These are phyloP conservation scores for Botrytis fragariae DNA, from an alignment of 2,329 filamentous ascomycete genomes.

Conservation along the genomic window DNA sequence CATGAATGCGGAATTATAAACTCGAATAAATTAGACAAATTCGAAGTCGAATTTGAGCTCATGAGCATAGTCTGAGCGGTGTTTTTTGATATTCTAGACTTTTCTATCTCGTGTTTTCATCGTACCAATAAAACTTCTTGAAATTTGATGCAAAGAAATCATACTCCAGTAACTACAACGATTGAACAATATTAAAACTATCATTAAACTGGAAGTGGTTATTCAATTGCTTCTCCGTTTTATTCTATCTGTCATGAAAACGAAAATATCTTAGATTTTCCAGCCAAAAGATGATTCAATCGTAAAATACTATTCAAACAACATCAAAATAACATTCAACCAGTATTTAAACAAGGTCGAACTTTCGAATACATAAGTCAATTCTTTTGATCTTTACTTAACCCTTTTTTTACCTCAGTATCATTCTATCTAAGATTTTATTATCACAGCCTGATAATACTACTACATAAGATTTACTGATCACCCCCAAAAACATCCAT, in stretches of 20 bases:
- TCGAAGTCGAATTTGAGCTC: too few relatives aligned
- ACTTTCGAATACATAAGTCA: background rate
- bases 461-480: background rate
- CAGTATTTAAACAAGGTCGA: background rate
- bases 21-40: too few relatives aligned
- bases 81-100: too few relatives aligned
- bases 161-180: too few relatives aligned
- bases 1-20: too few relatives aligned
- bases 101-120: too few relatives aligned
- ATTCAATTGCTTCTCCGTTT: too few relatives aligned
- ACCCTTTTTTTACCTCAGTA: background rate
- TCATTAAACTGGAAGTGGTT: too few relatives aligned
- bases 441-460: background rate
- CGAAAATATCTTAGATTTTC: background rate
- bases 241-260: background rate
- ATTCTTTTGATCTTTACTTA: background rate
- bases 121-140: too few relatives aligned
- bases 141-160: too few relatives aligned
- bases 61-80: too few relatives aligned
- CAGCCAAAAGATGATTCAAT: background rate
- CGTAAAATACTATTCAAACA: background rate
- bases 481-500: background rate
- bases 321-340: background rate
- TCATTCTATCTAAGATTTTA: background rate
- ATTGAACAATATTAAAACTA: too few relatives aligned